A percentile compares a stretch with the other conserved stretches of the same genome.
phyloP scores from a whole-genome alignment of 1,139 yeast genomes.

The Geotrichum australiense region DNA sequence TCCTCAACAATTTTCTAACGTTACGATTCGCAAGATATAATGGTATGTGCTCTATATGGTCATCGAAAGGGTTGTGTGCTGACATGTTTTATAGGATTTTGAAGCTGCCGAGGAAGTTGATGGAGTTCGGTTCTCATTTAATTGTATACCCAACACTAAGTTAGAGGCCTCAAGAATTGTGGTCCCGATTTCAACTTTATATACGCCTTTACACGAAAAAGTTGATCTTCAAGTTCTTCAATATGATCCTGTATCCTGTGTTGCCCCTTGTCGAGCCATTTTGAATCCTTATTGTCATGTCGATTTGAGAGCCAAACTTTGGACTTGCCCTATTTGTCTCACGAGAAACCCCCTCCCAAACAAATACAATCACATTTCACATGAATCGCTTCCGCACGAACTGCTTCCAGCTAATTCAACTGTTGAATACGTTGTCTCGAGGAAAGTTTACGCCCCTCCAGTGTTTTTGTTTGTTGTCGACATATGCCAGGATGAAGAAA shows the following conservation, averaged over 20 bases:
- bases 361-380: slow-evolving; percentile 79
- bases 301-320: slow-evolving; percentile 71
- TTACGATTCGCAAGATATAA: too few relatives aligned
- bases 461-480: slow-evolving; percentile 86
- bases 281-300: slow-evolving; percentile 80
- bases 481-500: slow-evolving; percentile 91
- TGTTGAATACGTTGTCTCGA: slow-evolving; percentile 80
- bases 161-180: slow-evolving; percentile 88
- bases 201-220: slow-evolving; percentile 81
- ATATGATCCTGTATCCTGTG: slow-evolving; percentile 87
- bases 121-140: slow-evolving; percentile 91
- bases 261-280: slow-evolving; percentile 75
- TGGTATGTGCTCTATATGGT: too few relatives aligned
- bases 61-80: neutral
- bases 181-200: slow-evolving; percentile 89
- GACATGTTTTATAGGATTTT: slow-evolving; percentile 44
- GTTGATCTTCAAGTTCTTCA: slow-evolving; percentile 74
- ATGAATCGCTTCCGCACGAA: slow-evolving; percentile 82
- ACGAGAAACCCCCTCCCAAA: slow-evolving; percentile 82
- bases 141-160: slow-evolving; percentile 79
- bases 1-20: too few relatives aligned
- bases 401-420: slow-evolving; percentile 70
- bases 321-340: slow-evolving; percentile 88
- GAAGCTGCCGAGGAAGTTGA: slow-evolving; percentile 82
- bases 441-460: slow-evolving; percentile 92